phyloP scores from a whole-genome alignment of 331 rosid genomes.

The Quercus lobata region DNA sequence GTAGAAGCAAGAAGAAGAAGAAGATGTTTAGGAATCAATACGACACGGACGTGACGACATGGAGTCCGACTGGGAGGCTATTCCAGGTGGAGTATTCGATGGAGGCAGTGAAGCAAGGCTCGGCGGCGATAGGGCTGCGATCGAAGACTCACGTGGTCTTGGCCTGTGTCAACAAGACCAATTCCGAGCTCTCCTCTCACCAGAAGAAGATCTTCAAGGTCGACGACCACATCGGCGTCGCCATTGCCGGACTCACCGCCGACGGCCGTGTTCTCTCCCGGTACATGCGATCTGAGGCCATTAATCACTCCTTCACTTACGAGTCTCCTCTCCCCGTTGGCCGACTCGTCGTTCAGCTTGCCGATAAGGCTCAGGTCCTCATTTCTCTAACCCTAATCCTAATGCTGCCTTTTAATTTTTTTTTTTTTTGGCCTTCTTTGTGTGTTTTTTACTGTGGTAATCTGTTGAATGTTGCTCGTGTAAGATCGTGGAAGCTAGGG shows the following conservation, averaged over 20 bases:
- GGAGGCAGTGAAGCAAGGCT: conserved; percentile 99
- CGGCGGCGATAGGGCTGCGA: conserved; percentile 99
- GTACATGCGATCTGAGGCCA: conserved; percentile 89
- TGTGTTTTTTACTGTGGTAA: not conserved
- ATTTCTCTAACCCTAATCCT: not conserved
- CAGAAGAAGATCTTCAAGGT: conserved; percentile 99
- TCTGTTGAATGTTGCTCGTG: not conserved
- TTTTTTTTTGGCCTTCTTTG: not conserved
- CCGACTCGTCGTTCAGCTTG: conserved; percentile 94
- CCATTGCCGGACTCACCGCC: conserved; percentile 97
- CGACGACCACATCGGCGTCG: conserved; percentile 98
- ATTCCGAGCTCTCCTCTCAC: conserved; percentile 90
- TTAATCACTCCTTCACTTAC: conserved; percentile 74
- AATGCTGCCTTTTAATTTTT: not conserved
- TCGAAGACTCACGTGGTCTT: conserved; percentile 90
- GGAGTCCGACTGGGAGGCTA: conserved; percentile 95
- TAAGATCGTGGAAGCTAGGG: conserved; percentile 20
- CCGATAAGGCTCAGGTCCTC: conserved; percentile 96
- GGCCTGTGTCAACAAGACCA: conserved; percentile 90
- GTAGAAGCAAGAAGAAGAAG: not conserved
- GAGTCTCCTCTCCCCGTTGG: conserved; percentile 96
- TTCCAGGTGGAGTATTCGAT: conserved; percentile 98
- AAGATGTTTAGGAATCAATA: conserved; percentile 88
- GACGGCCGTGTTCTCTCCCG: conserved; percentile 98
- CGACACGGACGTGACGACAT: conserved; percentile 99